These are phyloP conservation scores for Citrus hindsii DNA, from an alignment of 345 rosid genomes.

Conservation along the genomic window DNA sequence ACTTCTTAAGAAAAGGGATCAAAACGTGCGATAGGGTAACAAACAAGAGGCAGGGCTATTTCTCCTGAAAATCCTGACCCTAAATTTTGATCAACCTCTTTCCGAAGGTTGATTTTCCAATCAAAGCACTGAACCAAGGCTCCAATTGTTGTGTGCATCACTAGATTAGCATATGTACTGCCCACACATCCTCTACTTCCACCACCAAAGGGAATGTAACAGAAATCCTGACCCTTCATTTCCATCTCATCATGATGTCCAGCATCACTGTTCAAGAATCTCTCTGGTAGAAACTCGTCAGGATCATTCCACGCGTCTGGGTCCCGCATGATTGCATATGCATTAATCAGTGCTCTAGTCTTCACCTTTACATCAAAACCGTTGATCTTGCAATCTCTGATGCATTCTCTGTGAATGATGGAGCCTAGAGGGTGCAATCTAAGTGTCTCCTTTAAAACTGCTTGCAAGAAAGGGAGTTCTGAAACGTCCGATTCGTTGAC, in stretches of 20 bases:
- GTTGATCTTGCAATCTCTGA: slow-evolving; percentile 27
- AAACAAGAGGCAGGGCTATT: slow-evolving; percentile 48
- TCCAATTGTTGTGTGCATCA: slow-evolving; percentile 29
- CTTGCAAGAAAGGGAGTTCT: slow-evolving; percentile 30
- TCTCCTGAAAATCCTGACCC: slow-evolving; percentile 32
- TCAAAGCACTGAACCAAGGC: slow-evolving; percentile 48
- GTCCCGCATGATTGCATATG: slow-evolving; percentile 41
- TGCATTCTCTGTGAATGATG: slow-evolving; percentile 16
- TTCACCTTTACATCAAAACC: slow-evolving; percentile 28
- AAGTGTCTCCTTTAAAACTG: slow-evolving; percentile 29
- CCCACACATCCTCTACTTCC: slow-evolving; percentile 43
- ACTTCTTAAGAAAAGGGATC: slow-evolving; percentile 18
- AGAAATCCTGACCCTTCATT: slow-evolving; percentile 22
- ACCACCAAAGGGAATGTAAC: slow-evolving; percentile 41
- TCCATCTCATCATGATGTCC: slow-evolving; percentile 1
- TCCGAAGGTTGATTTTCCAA: slow-evolving; percentile 33
- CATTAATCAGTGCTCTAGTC: slow-evolving; percentile 30
- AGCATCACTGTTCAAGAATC: slow-evolving; percentile 25
- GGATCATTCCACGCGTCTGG: slow-evolving; percentile 26
- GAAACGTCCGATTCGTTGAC: slow-evolving; percentile 25
- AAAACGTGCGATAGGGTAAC: slow-evolving; percentile 32
- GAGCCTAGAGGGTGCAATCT: slow-evolving; percentile 31
- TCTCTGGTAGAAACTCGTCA: slow-evolving; percentile 31
- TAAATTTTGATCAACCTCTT: slow-evolving; percentile 16
- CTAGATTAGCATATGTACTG: slow-evolving; percentile 12